Conservation (phyloP, 2,329 filamentous ascomycete species). For the Claviceps africana region DNA sequence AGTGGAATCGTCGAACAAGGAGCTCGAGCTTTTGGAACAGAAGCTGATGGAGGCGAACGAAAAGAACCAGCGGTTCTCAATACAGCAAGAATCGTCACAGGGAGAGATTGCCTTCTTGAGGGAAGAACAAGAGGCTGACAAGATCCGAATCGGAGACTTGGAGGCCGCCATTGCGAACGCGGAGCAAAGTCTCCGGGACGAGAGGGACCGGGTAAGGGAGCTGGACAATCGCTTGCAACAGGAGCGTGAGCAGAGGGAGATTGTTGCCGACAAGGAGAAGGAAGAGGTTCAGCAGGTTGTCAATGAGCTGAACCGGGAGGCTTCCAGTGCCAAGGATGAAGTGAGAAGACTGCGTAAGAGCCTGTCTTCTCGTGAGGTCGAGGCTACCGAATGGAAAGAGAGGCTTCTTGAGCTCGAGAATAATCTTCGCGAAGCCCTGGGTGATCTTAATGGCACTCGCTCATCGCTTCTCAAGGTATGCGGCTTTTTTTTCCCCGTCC, state of each 20-base stretch:
- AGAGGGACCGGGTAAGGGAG: constrained; percentile 62
- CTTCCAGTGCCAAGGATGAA: constrained; percentile 73
- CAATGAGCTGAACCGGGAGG: constrained; percentile 81
- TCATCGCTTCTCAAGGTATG: constrained; percentile 69
- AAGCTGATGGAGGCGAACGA: constrained; percentile 72
- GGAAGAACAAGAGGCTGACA: constrained; percentile 93
- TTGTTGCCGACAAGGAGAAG: constrained; percentile 78
- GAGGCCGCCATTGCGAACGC: constrained; percentile 68
- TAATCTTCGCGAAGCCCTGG: constrained; percentile 72
- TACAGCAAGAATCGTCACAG: constrained; percentile 86
- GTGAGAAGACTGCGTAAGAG: constrained; percentile 68
- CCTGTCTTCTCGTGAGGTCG: constrained; percentile 70
- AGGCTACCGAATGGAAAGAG: constrained; percentile 84
- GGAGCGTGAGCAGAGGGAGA: constrained; percentile 75
- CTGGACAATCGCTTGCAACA: constrained; percentile 61
- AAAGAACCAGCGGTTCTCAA: constrained; percentile 74
- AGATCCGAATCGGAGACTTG: constrained; percentile 92
- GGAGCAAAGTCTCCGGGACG: constrained; percentile 70
- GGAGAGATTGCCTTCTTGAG: constrained; percentile 88
- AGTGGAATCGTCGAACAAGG: constrained; percentile 67
- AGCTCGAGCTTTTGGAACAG: constrained; percentile 74
- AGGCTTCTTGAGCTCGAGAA: constrained; percentile 80
- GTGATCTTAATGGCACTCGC: constrained; percentile 74
- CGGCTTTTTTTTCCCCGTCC: neutral
- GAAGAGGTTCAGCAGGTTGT: constrained; percentile 88